Evolutionary conservation across 148 eudicot genomes (phyloP), one percentile per base, ranked within the genome.

Genomic region (Diospyros kaki): DNA sequence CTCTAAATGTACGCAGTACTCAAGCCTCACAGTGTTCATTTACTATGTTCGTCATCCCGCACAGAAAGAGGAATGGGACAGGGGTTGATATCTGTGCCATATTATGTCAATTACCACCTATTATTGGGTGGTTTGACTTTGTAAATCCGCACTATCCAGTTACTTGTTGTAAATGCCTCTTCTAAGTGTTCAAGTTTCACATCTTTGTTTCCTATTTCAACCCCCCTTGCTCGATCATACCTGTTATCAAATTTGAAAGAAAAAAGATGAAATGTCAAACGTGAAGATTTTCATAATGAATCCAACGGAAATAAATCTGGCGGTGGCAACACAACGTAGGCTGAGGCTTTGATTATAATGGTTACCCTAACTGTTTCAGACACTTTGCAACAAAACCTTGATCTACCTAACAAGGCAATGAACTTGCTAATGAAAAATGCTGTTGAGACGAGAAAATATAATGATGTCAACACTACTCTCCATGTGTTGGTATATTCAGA

Each of bases 151-250:
- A 95, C 92, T 39, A 95, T 95, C 98, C 98, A 95, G 83, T 95
- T 95, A 48, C 97, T 90, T 59, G 98, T 95, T 2, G 98, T 95
- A 78, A 86, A 92, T 66, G 98, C 98, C 86, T 95, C 98, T 80
- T 95, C 98, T 84, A 95, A 77, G 79, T 92, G 79, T 74, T 95
- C 96, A 1, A 95, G 92, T 78, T 89, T 95, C 79, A 95, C 89
- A 75, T 95, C 96, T 84, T 95, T 95, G 67, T 95, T 95, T 77
- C 98, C 97, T 4, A 95, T 95, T 80, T 95, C 98, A 13, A 95
- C 98, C 44, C 97, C 97, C 76, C 98, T 89, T n/a, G 98, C 98
- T 72, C 98, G 89, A 85, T 95, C 98, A 83, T 84, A 95, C 77
- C 98, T 95, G 93, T 58, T 75, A 64, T 43, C 18, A 50, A 38